These are phyloP conservation scores for Nemania abortiva DNA, from an alignment of 2,329 filamentous ascomycete genomes.

Conservation along the genomic window DNA sequence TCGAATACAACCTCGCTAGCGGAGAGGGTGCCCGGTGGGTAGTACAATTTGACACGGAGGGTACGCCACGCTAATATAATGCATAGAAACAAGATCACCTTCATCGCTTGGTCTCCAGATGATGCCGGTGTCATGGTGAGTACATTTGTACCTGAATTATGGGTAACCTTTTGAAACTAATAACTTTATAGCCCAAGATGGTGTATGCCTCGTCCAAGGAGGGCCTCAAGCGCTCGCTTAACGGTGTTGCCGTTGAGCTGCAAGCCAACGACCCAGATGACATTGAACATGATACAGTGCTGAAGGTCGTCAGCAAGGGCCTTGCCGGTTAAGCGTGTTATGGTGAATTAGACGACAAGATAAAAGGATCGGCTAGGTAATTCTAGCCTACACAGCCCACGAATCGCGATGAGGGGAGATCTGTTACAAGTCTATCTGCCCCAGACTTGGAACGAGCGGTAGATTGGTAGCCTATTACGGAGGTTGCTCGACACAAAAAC, in stretches of 20 bases:
- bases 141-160: constrained; percentile 1
- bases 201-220: constrained; percentile 91
- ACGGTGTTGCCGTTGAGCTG: constrained; percentile 79
- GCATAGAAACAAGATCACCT: constrained; percentile 79
- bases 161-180: constrained; percentile 29
- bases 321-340: constrained; percentile 59
- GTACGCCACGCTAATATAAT: constrained; percentile 30
- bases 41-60: constrained; percentile 47
- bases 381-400: constrained; percentile 45
- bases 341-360: constrained; percentile 32
- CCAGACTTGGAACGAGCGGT: constrained; percentile 40
- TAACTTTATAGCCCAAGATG: constrained; percentile 76
- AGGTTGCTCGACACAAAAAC: constrained; percentile 50
- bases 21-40: constrained; percentile 77
- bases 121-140: constrained; percentile 81
- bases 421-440: constrained; percentile 32
- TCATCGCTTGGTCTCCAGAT: constrained; percentile 85
- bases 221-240: constrained; percentile 82
- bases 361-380: constrained; percentile 32
- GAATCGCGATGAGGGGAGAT: constrained; percentile 44
- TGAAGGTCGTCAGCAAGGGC: constrained; percentile 75
- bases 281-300: constrained; percentile 80
- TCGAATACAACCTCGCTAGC: constrained; percentile 78
- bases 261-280: constrained; percentile 88
- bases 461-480: constrained; percentile 48